Conservation (phyloP, 164 flowering plant species). For the Litsea cubeba region DNA sequence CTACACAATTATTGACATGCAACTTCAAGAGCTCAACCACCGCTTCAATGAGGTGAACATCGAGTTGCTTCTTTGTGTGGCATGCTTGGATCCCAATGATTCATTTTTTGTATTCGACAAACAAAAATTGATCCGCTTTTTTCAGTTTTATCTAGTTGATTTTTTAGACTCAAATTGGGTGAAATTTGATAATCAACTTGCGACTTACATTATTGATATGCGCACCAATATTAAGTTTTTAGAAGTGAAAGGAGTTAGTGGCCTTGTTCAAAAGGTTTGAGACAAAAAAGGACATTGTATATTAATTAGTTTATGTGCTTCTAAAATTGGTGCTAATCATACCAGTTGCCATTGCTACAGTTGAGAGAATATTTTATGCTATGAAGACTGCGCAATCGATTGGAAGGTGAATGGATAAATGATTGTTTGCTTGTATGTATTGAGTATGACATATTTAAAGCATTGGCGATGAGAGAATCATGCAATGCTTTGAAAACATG, state of each 20-base stretch:
- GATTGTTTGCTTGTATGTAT: not conserved
- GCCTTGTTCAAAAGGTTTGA: not conserved
- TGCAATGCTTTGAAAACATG: not conserved
- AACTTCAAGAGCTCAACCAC: slow-evolving; percentile 1
- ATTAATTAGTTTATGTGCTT: not conserved
- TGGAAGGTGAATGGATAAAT: not conserved
- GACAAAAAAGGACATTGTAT: not conserved
- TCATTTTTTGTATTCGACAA: not conserved
- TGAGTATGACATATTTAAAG: not conserved
- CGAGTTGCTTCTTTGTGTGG: not conserved
- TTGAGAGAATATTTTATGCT: not conserved
- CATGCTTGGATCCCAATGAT: not conserved
- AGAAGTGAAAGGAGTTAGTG: not conserved
- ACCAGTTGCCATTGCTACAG: too few relatives aligned
- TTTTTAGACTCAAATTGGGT: not conserved
- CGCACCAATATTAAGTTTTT: not conserved
- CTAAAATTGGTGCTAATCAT: not conserved
- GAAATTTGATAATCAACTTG: not conserved
- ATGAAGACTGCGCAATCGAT: not conserved
- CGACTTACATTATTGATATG: not conserved
- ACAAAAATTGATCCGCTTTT: not conserved
- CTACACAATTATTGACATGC: not conserved
- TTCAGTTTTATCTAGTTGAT: not conserved
- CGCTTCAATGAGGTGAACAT: not conserved
- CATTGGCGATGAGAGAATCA: not conserved